Evolutionary conservation across 1,284 basidiomycete genomes (phyloP).

Genomic region (Meira miltonrushii): DNA sequence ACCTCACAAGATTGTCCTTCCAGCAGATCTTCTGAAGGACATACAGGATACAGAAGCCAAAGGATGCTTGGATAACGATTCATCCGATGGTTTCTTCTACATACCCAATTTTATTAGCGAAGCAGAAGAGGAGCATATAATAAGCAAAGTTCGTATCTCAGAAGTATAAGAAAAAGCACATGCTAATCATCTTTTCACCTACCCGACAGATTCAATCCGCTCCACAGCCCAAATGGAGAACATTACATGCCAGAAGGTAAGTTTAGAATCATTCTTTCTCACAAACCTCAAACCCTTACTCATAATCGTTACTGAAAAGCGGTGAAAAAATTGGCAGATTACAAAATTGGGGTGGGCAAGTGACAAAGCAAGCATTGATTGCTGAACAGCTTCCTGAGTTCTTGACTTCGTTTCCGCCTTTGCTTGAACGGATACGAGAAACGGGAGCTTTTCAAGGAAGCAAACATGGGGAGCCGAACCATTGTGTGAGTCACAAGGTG

Average conservation of each 20-base stretch:
- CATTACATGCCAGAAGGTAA: slow-evolving; percentile 69
- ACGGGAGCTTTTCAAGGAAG: slow-evolving; percentile 64
- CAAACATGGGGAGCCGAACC: slow-evolving; percentile 68
- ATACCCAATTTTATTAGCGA: slow-evolving; percentile 73
- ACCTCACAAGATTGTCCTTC: too few relatives aligned
- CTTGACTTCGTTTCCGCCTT: slow-evolving; percentile 62
- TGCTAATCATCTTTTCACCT: not conserved
- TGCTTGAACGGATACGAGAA: slow-evolving; percentile 63
- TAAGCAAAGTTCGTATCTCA: slow-evolving; percentile 62
- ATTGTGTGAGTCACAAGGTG: slow-evolving; percentile 70
- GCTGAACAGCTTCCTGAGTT: slow-evolving; percentile 65
- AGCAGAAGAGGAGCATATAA: slow-evolving; percentile 72
- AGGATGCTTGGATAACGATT: too few relatives aligned
- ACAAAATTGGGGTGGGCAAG: slow-evolving; percentile 58
- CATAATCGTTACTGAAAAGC: slow-evolving; percentile 6
- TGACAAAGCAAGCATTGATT: slow-evolving; percentile 62
- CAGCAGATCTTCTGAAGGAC: too few relatives aligned
- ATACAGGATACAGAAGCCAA: too few relatives aligned
- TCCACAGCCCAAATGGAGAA: slow-evolving; percentile 78
- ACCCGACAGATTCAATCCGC: slow-evolving; percentile 64
- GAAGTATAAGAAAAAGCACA: not conserved
- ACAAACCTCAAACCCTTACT: not conserved
- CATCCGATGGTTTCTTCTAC: slow-evolving; percentile 37
- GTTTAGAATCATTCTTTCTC: not conserved
- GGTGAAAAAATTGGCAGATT: slow-evolving; percentile 19